A percentile compares a stretch with the other conserved stretches of the same genome.
Conservation (phyloP, 78 protist genomes). For the Capsaspora owczarzaki region DNA sequence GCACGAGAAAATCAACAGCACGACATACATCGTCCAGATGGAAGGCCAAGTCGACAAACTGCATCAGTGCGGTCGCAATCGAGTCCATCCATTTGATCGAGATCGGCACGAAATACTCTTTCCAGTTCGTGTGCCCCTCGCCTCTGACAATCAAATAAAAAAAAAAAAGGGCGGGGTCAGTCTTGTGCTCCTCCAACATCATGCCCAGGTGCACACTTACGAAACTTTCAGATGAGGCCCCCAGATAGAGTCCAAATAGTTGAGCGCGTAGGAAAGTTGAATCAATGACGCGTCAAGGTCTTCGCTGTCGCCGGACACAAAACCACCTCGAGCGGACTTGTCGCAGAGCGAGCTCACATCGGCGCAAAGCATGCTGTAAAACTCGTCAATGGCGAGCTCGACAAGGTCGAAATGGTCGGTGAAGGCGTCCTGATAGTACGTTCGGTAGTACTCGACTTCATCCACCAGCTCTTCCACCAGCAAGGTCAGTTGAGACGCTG, state of each 20-base stretch:
- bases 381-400: not conserved
- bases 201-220: too few species aligned
- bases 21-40: not conserved
- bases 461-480: not conserved
- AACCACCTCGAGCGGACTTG: too few species aligned
- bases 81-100: not conserved
- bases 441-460: not conserved
- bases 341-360: not conserved
- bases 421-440: not conserved
- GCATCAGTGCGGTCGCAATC: not conserved
- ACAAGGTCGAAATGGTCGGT: not conserved
- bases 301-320: too few species aligned
- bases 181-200: too few species aligned
- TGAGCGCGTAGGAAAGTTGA: too few species aligned
- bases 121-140: not conserved
- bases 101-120: not conserved
- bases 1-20: not conserved
- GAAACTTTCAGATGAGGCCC: too few species aligned
- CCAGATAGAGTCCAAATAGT: too few species aligned
- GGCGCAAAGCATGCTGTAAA: not conserved
- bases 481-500: not conserved
- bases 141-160: too few species aligned
- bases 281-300: too few species aligned
- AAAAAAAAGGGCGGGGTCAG: too few species aligned
- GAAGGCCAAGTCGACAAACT: not conserved